Percentiles rank a stretch among this genome's conserved stretches.
Evolutionary conservation across 257 asterid species (phyloP).

Genomic region (Echium plantagineum): DNA sequence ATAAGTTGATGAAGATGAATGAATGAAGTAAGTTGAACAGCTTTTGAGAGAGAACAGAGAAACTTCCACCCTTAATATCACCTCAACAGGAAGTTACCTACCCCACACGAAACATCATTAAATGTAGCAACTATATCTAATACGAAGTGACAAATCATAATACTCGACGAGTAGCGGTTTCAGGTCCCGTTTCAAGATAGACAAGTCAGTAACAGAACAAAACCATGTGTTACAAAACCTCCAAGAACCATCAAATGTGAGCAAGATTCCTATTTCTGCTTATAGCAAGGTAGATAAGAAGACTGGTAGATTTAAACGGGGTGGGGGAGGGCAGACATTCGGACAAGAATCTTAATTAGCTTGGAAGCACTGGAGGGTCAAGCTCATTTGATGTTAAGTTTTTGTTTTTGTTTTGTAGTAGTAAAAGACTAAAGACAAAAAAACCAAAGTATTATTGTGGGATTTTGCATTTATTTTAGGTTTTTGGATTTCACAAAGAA

Average conservation of each 20-base stretch:
- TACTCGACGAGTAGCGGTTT: too few species aligned
- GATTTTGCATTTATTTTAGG: too few species aligned
- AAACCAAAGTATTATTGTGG: too few species aligned
- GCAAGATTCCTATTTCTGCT: conserved; percentile 17
- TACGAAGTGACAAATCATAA: conserved; percentile 35
- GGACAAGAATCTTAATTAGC: too few species aligned
- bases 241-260: conserved; percentile 41
- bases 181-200: too few species aligned
- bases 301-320: too few species aligned
- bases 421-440: too few species aligned
- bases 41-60: conserved; percentile 1
- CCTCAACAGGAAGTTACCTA: conserved; percentile 10
- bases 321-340: too few species aligned
- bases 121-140: conserved; percentile 42
- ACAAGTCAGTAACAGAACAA: conserved; percentile 26
- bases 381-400: too few species aligned
- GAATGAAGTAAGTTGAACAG: conserved; percentile 13
- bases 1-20: background rate
- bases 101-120: conserved; percentile 33
- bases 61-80: conserved; percentile 2
- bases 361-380: too few species aligned
- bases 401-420: too few species aligned
- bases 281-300: conserved; percentile 7
- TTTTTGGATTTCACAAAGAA: too few species aligned
- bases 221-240: conserved; percentile 12